Conservation (phyloP, 177 flowering plant species). For the Vitis hybrid region DNA sequence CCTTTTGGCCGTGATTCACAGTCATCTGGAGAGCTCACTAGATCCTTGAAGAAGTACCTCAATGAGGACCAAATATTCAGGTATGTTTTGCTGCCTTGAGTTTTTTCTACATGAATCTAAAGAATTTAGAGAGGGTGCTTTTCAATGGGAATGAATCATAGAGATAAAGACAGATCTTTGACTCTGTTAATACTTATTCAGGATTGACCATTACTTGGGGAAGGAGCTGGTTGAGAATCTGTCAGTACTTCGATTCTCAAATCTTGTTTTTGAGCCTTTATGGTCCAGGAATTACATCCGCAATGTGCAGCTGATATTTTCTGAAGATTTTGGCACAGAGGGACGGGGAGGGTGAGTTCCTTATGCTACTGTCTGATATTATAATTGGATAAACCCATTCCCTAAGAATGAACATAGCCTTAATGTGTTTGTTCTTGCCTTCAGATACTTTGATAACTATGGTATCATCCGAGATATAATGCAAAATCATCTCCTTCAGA, state of each 20-base stretch:
- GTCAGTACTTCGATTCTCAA: conserved; percentile 84
- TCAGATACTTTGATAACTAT: conserved; percentile 70
- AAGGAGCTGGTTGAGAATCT: conserved; percentile 82
- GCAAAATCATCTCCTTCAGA: conserved; percentile 89
- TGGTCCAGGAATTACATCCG: conserved; percentile 81
- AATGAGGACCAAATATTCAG: conserved; percentile 83
- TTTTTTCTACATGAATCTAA: too few species aligned
- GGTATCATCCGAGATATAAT: conserved; percentile 85
- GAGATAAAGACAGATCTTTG: not conserved
- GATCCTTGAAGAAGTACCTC: conserved; percentile 59
- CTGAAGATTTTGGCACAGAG: conserved; percentile 85
- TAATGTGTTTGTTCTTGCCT: conserved; percentile 4
- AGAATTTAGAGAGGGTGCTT: not conserved
- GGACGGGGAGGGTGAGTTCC: conserved; percentile 75
- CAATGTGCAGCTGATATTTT: conserved; percentile 80
- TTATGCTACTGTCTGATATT: not conserved
- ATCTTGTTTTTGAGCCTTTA: conserved; percentile 83
- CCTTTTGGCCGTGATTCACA: conserved; percentile 84
- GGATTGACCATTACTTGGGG: conserved; percentile 89
- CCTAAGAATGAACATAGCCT: not conserved
- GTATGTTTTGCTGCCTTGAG: conserved; percentile 21
- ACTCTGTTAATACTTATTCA: conserved; percentile 15
- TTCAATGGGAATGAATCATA: not conserved
- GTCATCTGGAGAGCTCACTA: conserved; percentile 67
- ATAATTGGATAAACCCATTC: not conserved